phyloP scores from a whole-genome alignment of 176 grass and related monocot genomes.

The barley (Hordeum vulgare) region MorexV3_pseudomolecules_assembly NC_058520.1:586970202-586970701 shows the following conservation, averaged over 20 bases:
- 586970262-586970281: background rate
- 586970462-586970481: background rate
- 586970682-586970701: background rate
- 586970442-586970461: background rate
- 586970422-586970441: background rate
- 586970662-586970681: background rate
- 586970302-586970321: background rate
- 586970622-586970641: background rate
- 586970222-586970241: background rate
- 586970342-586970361: background rate
- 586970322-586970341: background rate
- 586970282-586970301: background rate
- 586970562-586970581: background rate
- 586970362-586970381: background rate
- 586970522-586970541: background rate
- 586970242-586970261: background rate
- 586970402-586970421: background rate
- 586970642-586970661: background rate
- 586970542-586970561: background rate
- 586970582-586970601: background rate
- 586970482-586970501: background rate
- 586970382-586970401: background rate
- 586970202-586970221: background rate
- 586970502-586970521: background rate
- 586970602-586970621: background rate